Conservation (phyloP, 805 yeast species). For the Metschnikowia gelsemii region DNA sequence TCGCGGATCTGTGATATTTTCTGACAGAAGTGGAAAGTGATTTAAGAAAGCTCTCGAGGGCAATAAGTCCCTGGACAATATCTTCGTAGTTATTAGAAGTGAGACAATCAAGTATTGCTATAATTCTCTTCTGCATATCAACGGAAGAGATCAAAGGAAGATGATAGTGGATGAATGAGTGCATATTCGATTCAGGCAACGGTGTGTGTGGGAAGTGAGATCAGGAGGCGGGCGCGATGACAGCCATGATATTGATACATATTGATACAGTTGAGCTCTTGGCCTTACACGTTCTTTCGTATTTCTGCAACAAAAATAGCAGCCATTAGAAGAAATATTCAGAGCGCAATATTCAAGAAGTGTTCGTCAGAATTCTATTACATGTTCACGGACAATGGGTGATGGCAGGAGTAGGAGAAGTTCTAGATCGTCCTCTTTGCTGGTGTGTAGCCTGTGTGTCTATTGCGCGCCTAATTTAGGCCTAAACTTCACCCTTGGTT, state of each 20-base stretch:
- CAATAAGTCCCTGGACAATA: constrained; percentile 10
- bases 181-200: not conserved
- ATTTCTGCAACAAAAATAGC: not conserved
- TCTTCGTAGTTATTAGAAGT: constrained; percentile 6
- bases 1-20: constrained; percentile 10
- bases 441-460: too few species aligned
- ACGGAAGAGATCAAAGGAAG: not conserved
- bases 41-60: constrained; percentile 13
- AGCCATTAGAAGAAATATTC: too few species aligned
- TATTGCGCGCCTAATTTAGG: too few species aligned
- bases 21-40: constrained; percentile 15
- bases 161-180: not conserved
- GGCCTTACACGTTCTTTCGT: not conserved
- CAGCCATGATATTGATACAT: too few species aligned
- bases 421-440: too few species aligned
- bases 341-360: not conserved
- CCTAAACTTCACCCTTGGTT: too few species aligned
- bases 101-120: constrained; percentile 8
- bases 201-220: too few species aligned
- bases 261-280: too few species aligned
- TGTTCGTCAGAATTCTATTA: not conserved
- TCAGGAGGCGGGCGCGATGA: too few species aligned
- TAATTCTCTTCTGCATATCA: constrained; percentile 8
- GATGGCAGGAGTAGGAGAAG: too few species aligned
- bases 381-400: too few species aligned